Conservation (phyloP, 768 basidiomycete genomes). For the Kwoniella europaea region DNA sequence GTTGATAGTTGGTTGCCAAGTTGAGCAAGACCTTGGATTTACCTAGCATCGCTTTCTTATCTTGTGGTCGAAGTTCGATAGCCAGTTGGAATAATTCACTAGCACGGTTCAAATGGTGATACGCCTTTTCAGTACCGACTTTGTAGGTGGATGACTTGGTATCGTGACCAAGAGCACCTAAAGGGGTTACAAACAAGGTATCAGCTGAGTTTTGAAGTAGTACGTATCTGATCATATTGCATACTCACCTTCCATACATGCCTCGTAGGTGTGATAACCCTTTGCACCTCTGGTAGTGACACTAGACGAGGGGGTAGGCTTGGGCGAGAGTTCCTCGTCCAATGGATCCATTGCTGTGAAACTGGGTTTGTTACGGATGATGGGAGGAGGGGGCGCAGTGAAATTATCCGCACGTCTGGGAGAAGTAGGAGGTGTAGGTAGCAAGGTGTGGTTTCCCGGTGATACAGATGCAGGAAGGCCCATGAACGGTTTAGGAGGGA, state of each 20-base stretch:
- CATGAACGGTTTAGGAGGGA: slow-evolving; percentile 16
- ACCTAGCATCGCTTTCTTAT: slow-evolving; percentile 48
- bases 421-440: slow-evolving; percentile 23
- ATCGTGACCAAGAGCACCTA: slow-evolving; percentile 52
- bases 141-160: slow-evolving; percentile 49
- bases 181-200: not conserved
- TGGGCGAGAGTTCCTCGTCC: slow-evolving; percentile 18
- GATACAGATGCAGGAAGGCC: slow-evolving; percentile 18
- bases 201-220: not conserved
- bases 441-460: slow-evolving; percentile 11
- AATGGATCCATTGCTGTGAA: slow-evolving; percentile 25
- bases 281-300: slow-evolving; percentile 13
- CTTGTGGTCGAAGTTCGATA: slow-evolving; percentile 36
- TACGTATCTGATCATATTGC: not conserved
- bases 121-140: slow-evolving; percentile 53
- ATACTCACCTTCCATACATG: slow-evolving; percentile 54
- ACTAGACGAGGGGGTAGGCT: slow-evolving; percentile 18
- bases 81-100: slow-evolving; percentile 49
- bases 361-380: slow-evolving; percentile 8
- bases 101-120: slow-evolving; percentile 55
- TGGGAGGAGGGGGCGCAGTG: slow-evolving; percentile 14
- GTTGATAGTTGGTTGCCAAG: slow-evolving; percentile 51
- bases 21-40: slow-evolving; percentile 45
- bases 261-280: slow-evolving; percentile 43
- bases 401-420: slow-evolving; percentile 16